A percentile compares a stretch with the other conserved stretches of the same genome.
phyloP scores from a whole-genome alignment of 225 moss, liverwort and hornwort species.

The Anthoceros angustus region DNA sequence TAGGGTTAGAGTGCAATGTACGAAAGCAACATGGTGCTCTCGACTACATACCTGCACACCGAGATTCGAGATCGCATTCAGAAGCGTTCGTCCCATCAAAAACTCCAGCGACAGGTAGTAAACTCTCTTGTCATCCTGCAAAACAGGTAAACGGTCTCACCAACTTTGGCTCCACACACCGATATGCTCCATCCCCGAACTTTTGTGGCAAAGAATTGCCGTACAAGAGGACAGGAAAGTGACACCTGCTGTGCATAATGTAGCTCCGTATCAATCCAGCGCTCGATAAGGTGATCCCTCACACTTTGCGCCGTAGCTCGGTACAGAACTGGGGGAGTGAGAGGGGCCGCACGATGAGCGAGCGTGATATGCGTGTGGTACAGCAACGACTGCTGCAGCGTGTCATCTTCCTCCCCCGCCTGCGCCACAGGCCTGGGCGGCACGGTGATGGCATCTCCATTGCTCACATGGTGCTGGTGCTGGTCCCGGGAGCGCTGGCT shows the following conservation, averaged over 20 bases:
- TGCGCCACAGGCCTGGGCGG: not conserved
- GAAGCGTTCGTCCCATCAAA: constrained; percentile 25
- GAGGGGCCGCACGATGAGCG: constrained; percentile 16
- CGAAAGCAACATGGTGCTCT: no score
- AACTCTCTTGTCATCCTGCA: constrained; percentile 27
- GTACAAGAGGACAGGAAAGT: not conserved
- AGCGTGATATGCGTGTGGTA: constrained; percentile 26
- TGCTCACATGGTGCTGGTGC: not conserved
- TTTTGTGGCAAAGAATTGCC: not conserved
- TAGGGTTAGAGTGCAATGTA: no score
- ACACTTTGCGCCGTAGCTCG: constrained; percentile 29
- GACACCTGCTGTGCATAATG: constrained; percentile 23
- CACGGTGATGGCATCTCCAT: not conserved
- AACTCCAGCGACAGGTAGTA: constrained; percentile 34
- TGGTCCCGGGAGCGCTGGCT: constrained; percentile 1
- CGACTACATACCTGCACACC: constrained; percentile 13
- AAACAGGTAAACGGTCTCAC: not conserved
- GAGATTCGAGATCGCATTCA: constrained; percentile 28
- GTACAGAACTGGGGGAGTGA: constrained; percentile 20
- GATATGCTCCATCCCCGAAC: no score
- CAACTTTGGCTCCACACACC: not conserved
- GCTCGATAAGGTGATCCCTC: constrained; percentile 23
- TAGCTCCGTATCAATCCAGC: constrained; percentile 21
- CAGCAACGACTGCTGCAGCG: constrained; percentile 16
- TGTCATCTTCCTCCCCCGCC: constrained; percentile 5